Evolutionary conservation across 2,329 filamentous ascomycete genomes (phyloP), one percentile per base, ranked within the genome.

Genomic region (Xenoacremonium recifei): DNA sequence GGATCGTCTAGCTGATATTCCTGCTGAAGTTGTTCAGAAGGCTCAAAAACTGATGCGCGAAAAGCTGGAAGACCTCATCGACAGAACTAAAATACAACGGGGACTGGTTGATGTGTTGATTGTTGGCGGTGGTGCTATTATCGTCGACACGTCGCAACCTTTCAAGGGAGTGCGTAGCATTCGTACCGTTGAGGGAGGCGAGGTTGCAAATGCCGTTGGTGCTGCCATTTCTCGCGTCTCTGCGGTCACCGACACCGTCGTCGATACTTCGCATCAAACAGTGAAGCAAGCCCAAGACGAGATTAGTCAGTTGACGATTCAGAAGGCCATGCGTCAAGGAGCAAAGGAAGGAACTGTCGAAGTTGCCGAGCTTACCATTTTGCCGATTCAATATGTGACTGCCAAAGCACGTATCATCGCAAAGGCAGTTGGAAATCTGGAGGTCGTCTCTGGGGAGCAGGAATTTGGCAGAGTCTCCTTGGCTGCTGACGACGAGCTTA

Each of bases 61-160:
- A 1, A 21, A 39, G 6, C 20, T 47, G 1, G 36, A 47, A 34
- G 35, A 12, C 13, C 38, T 42, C 9, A 37, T 47, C 1, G 31
- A 40, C 17, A 15, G 36, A 1, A 40, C 45, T 23, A 49, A 49
- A 17, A 49, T 41, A n/a, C 37, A 37, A 1, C 37, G 35, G 9
- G 37, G 35, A 4, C 29, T 40, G 13, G 30, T 47, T 21, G 39
- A 35, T 2, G 39, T 49, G 4, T 31, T 46, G 2, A 11, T 46
- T 4, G 44, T 46, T 4, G 44, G 44, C 12, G 44, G 44, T 6
- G 44, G 44, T 6, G 16, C 21, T 17, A 35, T 46, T 7, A 32
- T 46, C 4, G 23, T 23, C 17, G 35, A 39, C 9, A 33, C 32
- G 2, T 16, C 13, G n/a, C n/a, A 65, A 3, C 35, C 66, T 45